A percentile compares a stretch with the other conserved stretches of the same genome.
Conservation (phyloP, 495 filamentous ascomycete species). For the Penicillium lividum region DNA sequence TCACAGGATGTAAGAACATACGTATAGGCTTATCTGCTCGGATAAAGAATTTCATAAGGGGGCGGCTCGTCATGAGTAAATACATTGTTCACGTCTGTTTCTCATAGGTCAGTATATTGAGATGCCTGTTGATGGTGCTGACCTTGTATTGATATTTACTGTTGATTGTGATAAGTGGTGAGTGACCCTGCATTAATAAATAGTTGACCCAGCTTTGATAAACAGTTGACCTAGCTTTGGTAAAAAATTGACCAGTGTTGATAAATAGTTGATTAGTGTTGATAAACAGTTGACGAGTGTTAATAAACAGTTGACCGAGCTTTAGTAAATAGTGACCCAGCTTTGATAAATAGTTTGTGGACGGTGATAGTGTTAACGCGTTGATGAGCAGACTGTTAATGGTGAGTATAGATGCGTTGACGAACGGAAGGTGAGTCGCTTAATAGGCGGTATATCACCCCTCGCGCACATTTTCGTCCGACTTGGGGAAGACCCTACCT, state of each 20-base stretch:
- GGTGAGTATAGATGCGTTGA: background rate
- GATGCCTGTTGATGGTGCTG: background rate
- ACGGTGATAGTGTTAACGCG: background rate
- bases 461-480: background rate
- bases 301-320: background rate
- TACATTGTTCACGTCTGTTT: background rate
- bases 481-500: background rate
- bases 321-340: background rate
- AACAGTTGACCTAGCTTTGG: background rate
- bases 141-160: background rate
- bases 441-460: background rate
- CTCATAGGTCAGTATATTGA: slow-evolving; percentile 1
- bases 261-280: background rate
- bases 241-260: background rate
- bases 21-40: background rate
- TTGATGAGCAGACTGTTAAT: background rate
- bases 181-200: background rate
- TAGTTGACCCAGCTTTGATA: background rate
- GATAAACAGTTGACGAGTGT: background rate
- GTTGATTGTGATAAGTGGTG: background rate
- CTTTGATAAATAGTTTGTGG: background rate
- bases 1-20: background rate
- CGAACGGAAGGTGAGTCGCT: background rate
- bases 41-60: background rate
- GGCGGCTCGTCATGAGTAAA: too few relatives aligned